These are phyloP conservation scores for Coniferiporia weirii DNA, from an alignment of 1,284 basidiomycete species.

Conservation along the genomic window DNA sequence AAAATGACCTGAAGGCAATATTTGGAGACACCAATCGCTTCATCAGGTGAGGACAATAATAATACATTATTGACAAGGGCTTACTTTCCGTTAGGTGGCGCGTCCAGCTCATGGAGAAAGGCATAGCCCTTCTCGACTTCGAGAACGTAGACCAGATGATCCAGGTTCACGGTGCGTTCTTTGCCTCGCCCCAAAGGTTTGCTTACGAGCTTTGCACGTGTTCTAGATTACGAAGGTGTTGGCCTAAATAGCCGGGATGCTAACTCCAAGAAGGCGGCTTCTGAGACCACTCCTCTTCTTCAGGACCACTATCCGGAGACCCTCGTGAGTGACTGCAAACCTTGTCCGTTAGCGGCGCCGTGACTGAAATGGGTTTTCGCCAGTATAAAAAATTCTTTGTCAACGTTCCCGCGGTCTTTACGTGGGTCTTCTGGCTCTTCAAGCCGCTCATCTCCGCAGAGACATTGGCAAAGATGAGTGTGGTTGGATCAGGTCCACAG, in stretches of 20 bases:
- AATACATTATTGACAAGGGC: neutral
- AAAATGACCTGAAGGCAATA: conserved; percentile 55
- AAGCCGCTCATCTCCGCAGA: conserved; percentile 63
- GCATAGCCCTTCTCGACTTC: conserved; percentile 61
- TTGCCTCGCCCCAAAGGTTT: neutral
- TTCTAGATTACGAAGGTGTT: conserved; percentile 72
- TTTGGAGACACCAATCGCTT: conserved; percentile 71
- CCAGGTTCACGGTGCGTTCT: conserved; percentile 60
- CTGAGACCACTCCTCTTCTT: conserved; percentile 67
- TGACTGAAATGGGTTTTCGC: neutral
- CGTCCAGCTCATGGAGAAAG: conserved; percentile 67
- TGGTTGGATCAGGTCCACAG: conserved; percentile 59
- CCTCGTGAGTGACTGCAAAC: conserved; percentile 41
- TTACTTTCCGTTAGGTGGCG: conserved; percentile 52
- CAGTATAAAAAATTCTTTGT: conserved; percentile 74
- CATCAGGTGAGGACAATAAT: conserved; percentile 45
- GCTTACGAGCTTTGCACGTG: neutral
- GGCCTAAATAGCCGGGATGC: conserved; percentile 57
- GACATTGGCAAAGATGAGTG: conserved; percentile 71
- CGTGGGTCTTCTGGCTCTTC: conserved; percentile 82
- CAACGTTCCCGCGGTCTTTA: conserved; percentile 66
- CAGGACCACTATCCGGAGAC: conserved; percentile 72
- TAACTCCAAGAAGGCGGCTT: conserved; percentile 69
- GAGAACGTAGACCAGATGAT: conserved; percentile 66
- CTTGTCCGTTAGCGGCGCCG: neutral